Evolutionary conservation across 805 yeast species (phyloP), one percentile per base, ranked within the genome.

Genomic region (Pachysolen tannophilus): DNA sequence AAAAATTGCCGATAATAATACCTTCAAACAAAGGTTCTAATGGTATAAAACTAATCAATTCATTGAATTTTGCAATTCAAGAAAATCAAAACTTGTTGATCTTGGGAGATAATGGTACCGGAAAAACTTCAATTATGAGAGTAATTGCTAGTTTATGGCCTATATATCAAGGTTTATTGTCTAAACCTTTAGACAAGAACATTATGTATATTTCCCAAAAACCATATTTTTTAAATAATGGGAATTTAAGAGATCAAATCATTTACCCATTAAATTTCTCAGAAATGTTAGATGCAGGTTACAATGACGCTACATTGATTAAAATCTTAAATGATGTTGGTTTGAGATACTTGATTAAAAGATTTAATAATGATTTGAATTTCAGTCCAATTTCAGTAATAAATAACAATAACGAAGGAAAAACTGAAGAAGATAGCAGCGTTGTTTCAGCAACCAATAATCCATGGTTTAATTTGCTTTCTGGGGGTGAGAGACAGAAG

Each of bases 401-500:
- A 21, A 21, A n/a, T n/a, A n/a, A n/a, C n/a, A 23, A 7, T 23
- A 11, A 11, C 5, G 13, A 23, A 8, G 26, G 13, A 8, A 14
- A 23, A 7, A 14, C 37, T 2, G 33, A 24, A 55, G 38, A 64
- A 9, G 38, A 33, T 8, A 38, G 30, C 33, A 34, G 34, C 8
- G 45, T 53, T 5, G 48, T 46, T 38, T 39, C 40, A 18, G 43
- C 52, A 36, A 27, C 36, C 4, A 32, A 40, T 18, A 56, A 54
- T 24, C 60, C 56, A 16, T 87, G 96, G 96, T 79, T 79, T 49
- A 94, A 82, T 52, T 81, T 87, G n/a, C 69, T 87, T 44, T 81
- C 92, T 57, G 97, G 97, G n/a, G 97, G 97, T 38, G 97, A 87
- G 55, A 80, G 85, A 58, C 97, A 87, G 63, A 75, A 95, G 52